Base-by-base conservation (phyloP, 164 flowering plant genomes). In the Houttuynia cordata region DNA sequence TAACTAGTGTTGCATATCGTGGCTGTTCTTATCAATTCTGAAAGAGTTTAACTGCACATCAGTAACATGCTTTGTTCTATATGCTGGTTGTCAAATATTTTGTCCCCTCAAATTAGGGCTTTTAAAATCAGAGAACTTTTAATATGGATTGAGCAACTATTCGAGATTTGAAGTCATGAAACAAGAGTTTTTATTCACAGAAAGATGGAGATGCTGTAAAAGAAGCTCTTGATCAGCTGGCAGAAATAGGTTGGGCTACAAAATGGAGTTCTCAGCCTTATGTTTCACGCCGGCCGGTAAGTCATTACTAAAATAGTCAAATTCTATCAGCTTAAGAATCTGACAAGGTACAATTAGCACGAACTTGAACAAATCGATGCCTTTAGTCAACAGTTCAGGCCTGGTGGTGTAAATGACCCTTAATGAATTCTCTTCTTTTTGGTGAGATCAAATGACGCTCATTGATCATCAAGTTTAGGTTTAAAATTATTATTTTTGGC, bases 251-350 rank as follows among this genome's bases (percentile, higher is more conserved):
- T 40, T 93, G 96, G 97, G 94, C 97, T 42, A 84, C 80, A 68
- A 87, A 77, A 67, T 93, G 98, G 98, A 79, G 84, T 59, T 90
- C 96, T 73, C 98, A 93, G 72, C 94, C 98, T 45, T 80, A 87
- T 77, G 83, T 87, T 58, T 93, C 98, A 1, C 84, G 94, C 40
- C 90, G 98, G 61, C 76, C 73, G 83, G 99, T 93, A 76, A 83
- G 88, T 83, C 14, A 8, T 2, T 45, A 17, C 2, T 45, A 10
- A 12, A 12, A 17, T 41, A 0, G 49, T 45, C 4, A 2, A 30
- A 30, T 30, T 30, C 37, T 30, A 30, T 2, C 37, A 30, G 37
- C 37, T 2, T 30, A 30, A 30, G 2, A 30, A 30, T 30, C 37
- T 30, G 37, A 30, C 37, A 30, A 30, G 37, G 37, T 30, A 6